A percentile compares a stretch with the other conserved stretches of the same genome.
Evolutionary conservation across 305 asterid genomes (phyloP).

Genomic region (Euphrasia arctica): DNA sequence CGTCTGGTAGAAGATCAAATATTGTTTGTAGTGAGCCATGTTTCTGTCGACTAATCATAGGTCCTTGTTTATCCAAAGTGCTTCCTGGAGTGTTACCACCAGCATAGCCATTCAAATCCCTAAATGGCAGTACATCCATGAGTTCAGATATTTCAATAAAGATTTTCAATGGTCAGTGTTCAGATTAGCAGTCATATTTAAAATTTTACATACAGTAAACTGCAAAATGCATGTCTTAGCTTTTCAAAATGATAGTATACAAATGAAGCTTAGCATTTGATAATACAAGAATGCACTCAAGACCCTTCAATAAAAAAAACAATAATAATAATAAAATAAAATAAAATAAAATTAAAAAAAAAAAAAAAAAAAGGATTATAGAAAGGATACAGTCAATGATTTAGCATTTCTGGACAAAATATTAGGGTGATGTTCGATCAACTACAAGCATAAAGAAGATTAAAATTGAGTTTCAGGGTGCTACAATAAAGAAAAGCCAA

Average conservation of each 20-base stretch:
- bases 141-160: constrained; percentile 15
- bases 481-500: constrained; percentile 19
- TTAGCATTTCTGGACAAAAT: constrained; percentile 15
- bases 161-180: constrained; percentile 14
- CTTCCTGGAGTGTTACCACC: constrained; percentile 53
- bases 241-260: neutral
- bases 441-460: constrained; percentile 11
- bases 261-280: neutral
- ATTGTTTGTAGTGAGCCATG: constrained; percentile 87
- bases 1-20: constrained; percentile 86
- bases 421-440: neutral
- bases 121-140: constrained; percentile 28
- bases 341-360: no score
- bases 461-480: constrained; percentile 1
- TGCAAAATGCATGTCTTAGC: constrained; percentile 3
- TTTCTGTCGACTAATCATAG: constrained; percentile 68
- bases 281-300: constrained; percentile 8
- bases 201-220: constrained; percentile 1
- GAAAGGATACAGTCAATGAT: neutral
- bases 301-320: constrained; percentile 3
- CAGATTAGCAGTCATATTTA: constrained; percentile 20
- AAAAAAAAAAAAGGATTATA: neutral
- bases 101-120: constrained; percentile 65
- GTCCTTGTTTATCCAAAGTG: constrained; percentile 53
- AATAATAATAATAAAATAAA: no score